Evolutionary conservation across 2,329 filamentous ascomycete genomes (phyloP).

Genomic region (Ilyonectria sp.): DNA sequence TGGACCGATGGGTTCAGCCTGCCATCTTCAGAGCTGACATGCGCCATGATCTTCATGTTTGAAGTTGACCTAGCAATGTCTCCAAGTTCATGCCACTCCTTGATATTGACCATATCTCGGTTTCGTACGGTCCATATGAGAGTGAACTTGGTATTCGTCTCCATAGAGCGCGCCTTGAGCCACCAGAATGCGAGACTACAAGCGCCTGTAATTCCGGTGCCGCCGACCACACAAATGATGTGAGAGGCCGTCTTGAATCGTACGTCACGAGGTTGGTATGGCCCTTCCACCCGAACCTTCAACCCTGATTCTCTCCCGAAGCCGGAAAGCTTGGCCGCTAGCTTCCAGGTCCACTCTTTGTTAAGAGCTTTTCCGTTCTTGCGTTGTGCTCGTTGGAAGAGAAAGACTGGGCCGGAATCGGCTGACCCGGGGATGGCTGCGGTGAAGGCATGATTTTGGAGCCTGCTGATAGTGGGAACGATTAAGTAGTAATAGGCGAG

Average conservation of each 20-base stretch:
- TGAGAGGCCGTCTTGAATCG: conserved; percentile 21
- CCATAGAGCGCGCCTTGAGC: conserved; percentile 9
- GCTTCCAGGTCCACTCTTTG: conserved; percentile 29
- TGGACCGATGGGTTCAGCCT: conserved; percentile 11
- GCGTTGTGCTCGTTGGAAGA: conserved; percentile 22
- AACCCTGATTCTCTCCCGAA: background rate
- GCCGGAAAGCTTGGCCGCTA: conserved; percentile 1
- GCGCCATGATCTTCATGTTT: conserved; percentile 7
- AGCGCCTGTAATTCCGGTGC: conserved; percentile 20
- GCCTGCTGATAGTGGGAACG: conserved; percentile 19
- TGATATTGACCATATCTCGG: conserved; percentile 6
- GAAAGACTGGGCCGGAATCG: conserved; percentile 15
- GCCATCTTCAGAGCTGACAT: conserved; percentile 16
- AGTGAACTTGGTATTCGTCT: conserved; percentile 12
- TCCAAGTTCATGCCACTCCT: conserved; percentile 18
- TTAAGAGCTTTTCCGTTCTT: conserved; percentile 3
- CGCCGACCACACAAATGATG: conserved; percentile 28
- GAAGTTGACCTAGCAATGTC: background rate
- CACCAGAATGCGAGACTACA: conserved; percentile 23
- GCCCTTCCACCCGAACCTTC: conserved; percentile 19
- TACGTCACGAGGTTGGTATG: conserved; percentile 12
- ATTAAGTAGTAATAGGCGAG: conserved; percentile 28
- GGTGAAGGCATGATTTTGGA: conserved; percentile 30
- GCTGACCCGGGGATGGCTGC: conserved; percentile 13
- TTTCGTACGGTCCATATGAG: conserved; percentile 24